Evolutionary conservation across 2,329 filamentous ascomycete species (phyloP), one percentile per base, ranked within the genome.

Genomic region (Ophiognomonia clavigignenti-juglandacearum): DNA sequence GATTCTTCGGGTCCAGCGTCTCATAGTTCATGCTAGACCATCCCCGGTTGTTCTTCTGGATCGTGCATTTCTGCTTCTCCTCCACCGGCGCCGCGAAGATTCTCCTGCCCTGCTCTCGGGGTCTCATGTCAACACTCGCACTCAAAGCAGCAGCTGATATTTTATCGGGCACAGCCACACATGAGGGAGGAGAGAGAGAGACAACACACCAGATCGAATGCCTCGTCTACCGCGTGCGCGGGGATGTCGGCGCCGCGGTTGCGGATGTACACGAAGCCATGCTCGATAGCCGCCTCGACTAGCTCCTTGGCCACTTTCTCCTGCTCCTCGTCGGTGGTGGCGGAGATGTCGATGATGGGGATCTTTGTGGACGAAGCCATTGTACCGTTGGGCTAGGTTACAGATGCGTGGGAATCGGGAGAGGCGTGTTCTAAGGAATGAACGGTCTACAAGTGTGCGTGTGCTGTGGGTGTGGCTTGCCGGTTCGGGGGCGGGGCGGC

Each of bases 1-100:
- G 90, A 47, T 83, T 82, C 56, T 83, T 81, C 3, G 91, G 89
- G 62, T 97, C 92, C 10, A 97, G 71, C 1, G 85, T 92, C 68
- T 98, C 92, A 11, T 82, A 81, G 59, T 92, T 86, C 86, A 95
- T 91, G 14, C 82, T 82, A 2, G 86, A 80, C 90, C 91, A 98
- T 50, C 92, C 93, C 35, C 83, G 80, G 61, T 97, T 97, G 71
- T 93, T 75, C 23, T 82, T 81, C 57, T 82, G 75, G 53, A 96
- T 95, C 10, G 78, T 78, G 60, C 84, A 95, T 59, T 72, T 69
- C 51, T 82, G 70, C 65, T 96, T 96, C 54, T 90, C 85, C 51
- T 83, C 78, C 0, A 73, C 47, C 0, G 89, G 82, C 11, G 83
- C 79, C 1, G 72, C 69, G 66, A 96, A 96, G 59, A 95, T 86